Evolutionary conservation across 129 eudicot genomes (phyloP), one percentile per base, ranked within the genome.

Genomic region (Solidago caesia): DNA sequence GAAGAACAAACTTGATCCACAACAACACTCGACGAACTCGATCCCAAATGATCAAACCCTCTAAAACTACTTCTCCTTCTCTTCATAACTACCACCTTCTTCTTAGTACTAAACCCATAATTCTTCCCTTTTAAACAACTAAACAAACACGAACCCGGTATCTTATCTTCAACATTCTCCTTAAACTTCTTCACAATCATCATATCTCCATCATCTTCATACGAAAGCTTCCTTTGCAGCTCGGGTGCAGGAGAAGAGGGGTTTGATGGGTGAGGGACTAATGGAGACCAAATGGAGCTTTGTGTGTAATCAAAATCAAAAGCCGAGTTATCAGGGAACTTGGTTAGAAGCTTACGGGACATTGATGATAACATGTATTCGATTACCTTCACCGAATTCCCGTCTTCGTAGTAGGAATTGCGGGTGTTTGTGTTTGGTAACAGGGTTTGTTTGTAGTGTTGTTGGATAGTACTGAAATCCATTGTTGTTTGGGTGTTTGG

Each of bases 281-380:
- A 72, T 8, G 99, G 99, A 4, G 99, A 94, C 99, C 99, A 94
- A 16, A 94, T 88, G 2, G 99, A 79, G 79, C 97, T 91, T 77
- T 94, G 99, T 4, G 90, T 69, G 84, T 91, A 94, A 81, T 94
- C 96, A 76, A 94, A 94, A 77, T 89, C 99, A 68, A 83, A 89
- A 25, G 93, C 91, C 2, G 99, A 94, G 79, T 91, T 88, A 75
- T 94, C 99, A 0, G 99, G 99, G 61, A 88, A 94, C 74, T 91
- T 94, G 75, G 85, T 8, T n/a, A 94, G 85, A 44, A 91, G 91
- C 29, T 88, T 80, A n/a, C 5, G 72, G 4, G 96, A 88, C 96
- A 91, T 94, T 43, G 96, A 80, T 7, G 89, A 16, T 7, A 83
- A 68, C 33, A 94, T 64, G 78, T 88, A 88, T 67, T 91, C 97